A percentile compares a stretch with the other conserved stretches of the same genome.
Evolutionary conservation across 257 asterid species (phyloP).

Genomic region (Primulina huaijiensis): DNA sequence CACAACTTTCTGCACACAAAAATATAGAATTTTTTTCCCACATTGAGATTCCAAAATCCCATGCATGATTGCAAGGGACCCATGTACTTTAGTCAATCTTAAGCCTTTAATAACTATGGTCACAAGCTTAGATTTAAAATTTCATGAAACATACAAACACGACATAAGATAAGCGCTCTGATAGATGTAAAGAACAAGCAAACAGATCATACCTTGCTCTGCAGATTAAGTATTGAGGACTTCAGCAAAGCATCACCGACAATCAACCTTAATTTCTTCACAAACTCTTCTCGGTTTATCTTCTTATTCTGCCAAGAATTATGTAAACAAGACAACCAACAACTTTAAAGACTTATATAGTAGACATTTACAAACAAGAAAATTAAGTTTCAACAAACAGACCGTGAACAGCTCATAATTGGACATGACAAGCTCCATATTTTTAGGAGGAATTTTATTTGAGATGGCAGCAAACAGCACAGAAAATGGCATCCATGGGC

Average conservation of each 20-base stretch:
- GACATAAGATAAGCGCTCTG: not conserved
- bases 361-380: not conserved
- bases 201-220: constrained; percentile 46
- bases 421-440: constrained; percentile 50
- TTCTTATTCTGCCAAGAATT: constrained; percentile 49
- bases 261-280: constrained; percentile 58
- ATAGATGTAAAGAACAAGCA: not conserved
- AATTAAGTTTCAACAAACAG: constrained; percentile 19
- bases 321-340: constrained; percentile 7
- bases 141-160: not conserved
- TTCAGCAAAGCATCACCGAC: constrained; percentile 70
- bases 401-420: constrained; percentile 65
- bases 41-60: not conserved
- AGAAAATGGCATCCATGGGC: constrained; percentile 89
- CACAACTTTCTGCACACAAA: not conserved
- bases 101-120: not conserved
- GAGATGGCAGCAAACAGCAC: constrained; percentile 71
- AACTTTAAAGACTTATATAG: not conserved
- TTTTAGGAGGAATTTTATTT: constrained; percentile 43
- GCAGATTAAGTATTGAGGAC: constrained; percentile 62
- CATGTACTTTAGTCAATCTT: not conserved
- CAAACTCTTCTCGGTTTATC: constrained; percentile 62
- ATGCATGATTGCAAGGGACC: not conserved
- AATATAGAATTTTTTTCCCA: not conserved
- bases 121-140: not conserved